Evolutionary conservation across 1,139 yeast species (phyloP).

Genomic region (Spathaspora sp.): DNA sequence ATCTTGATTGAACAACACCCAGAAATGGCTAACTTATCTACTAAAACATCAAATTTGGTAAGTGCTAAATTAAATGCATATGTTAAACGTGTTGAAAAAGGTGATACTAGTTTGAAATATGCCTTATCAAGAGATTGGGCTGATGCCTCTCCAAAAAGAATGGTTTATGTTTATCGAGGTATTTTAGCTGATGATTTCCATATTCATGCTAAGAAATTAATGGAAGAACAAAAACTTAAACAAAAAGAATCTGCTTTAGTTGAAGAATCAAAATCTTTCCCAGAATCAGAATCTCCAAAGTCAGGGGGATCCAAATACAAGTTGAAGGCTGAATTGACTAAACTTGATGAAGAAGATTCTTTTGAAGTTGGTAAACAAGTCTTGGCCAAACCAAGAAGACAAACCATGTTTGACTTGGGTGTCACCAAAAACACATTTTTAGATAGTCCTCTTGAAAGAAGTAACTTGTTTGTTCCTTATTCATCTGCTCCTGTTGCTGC

Average conservation of each 20-base stretch:
- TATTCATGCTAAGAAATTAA: constrained; percentile 60
- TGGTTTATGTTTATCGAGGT: constrained; percentile 85
- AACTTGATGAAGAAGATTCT: constrained; percentile 13
- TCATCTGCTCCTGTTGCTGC: constrained; percentile 79
- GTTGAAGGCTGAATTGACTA: constrained; percentile 1
- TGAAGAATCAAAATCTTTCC: constrained; percentile 4
- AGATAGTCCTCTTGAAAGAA: constrained; percentile 49
- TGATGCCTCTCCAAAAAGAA: constrained; percentile 81
- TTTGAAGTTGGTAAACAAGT: constrained; percentile 27
- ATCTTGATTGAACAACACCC: constrained; percentile 70
- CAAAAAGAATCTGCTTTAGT: constrained; percentile 6
- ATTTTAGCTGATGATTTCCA: constrained; percentile 70
- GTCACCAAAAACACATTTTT: constrained; percentile 46
- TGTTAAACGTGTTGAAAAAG: constrained; percentile 79
- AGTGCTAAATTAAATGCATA: constrained; percentile 82
- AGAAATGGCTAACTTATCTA: constrained; percentile 74
- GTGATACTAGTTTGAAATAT: constrained; percentile 67
- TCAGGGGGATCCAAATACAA: constrained; percentile 4
- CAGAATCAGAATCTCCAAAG: constrained; percentile 12
- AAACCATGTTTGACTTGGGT: constrained; percentile 50
- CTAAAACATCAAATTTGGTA: constrained; percentile 79
- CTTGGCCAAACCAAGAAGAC: constrained; percentile 41
- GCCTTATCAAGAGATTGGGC: constrained; percentile 87
- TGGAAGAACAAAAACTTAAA: constrained; percentile 27
- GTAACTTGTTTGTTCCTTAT: constrained; percentile 65